A percentile compares a stretch with the other conserved stretches of the same genome.
phyloP scores from a whole-genome alignment of 352 stramenopile genomes.

The Phytopythium oedochilum region DNA sequence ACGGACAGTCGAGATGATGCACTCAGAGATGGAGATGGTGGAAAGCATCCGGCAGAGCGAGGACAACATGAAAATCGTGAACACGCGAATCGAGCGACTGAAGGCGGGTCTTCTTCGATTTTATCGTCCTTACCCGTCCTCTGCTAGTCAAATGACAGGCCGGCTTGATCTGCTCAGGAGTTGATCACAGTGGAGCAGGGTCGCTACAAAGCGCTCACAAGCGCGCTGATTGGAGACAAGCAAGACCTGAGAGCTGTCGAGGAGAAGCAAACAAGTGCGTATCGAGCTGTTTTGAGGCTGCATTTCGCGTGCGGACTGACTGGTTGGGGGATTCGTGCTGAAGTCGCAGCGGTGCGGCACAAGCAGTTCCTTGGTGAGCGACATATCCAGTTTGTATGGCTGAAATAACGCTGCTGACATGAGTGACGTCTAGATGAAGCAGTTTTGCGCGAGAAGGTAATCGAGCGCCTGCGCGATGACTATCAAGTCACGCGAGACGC shows the following conservation, averaged over 20 bases:
- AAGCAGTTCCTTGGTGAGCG: constrained; percentile 26
- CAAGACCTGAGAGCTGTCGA: constrained; percentile 32
- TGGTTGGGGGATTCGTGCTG: not conserved
- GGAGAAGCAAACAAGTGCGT: constrained; percentile 37
- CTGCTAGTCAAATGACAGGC: not conserved
- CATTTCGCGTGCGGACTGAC: constrained; percentile 1
- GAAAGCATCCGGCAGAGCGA: constrained; percentile 68
- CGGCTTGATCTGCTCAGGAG: constrained; percentile 18
- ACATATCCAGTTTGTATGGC: not conserved
- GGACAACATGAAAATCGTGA: constrained; percentile 35
- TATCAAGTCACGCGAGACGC: constrained; percentile 18
- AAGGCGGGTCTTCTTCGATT: constrained; percentile 16
- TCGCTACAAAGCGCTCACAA: constrained; percentile 32
- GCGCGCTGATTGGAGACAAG: constrained; percentile 15
- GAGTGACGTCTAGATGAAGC: constrained; percentile 23
- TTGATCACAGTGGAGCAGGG: constrained; percentile 32
- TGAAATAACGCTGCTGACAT: not conserved
- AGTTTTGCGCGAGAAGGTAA: constrained; percentile 22
- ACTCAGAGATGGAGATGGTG: constrained; percentile 64
- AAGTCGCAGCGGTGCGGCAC: constrained; percentile 44
- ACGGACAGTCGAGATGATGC: constrained; percentile 70
- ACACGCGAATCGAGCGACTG: constrained; percentile 39
- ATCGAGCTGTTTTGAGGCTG: not conserved
- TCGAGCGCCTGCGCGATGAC: constrained; percentile 17
- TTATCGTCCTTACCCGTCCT: not conserved